phyloP scores from a whole-genome alignment of 371 early-diverging fungal genomes.

The Circinella minor region DNA sequence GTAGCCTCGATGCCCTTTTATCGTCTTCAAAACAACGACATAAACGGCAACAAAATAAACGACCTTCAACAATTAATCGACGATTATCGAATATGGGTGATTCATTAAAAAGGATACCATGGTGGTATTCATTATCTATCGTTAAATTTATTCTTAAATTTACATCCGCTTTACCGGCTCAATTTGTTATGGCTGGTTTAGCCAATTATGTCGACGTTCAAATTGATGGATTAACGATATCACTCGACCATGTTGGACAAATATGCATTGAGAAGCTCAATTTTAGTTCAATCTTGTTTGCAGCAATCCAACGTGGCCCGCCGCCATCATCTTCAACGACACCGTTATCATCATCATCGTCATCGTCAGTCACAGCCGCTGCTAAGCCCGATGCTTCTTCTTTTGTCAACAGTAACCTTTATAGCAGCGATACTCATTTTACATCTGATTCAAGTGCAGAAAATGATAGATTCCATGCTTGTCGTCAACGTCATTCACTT shows the following conservation, averaged over 20 bases:
- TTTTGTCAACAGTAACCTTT: background rate
- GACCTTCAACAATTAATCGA: conserved; percentile 22
- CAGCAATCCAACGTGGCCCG: conserved; percentile 26
- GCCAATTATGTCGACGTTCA: conserved; percentile 54
- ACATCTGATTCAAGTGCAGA: background rate
- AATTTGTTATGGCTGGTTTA: conserved; percentile 52
- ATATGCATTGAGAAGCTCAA: conserved; percentile 30
- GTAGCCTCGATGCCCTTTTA: conserved; percentile 23
- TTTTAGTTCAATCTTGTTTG: conserved; percentile 46
- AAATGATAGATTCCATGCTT: conserved; percentile 24
- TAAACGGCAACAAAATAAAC: background rate
- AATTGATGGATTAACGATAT: conserved; percentile 25
- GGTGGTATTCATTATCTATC: conserved; percentile 54
- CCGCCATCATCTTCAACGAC: conserved; percentile 16
- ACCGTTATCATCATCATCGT: conserved; percentile 11
- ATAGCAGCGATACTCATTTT: conserved; percentile 1
- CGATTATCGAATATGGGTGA: conserved; percentile 37
- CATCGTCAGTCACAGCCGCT: background rate
- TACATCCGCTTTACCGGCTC: conserved; percentile 52
- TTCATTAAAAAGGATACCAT: conserved; percentile 39
- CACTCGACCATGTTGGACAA: conserved; percentile 24
- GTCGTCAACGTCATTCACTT: conserved; percentile 51
- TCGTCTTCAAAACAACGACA: conserved; percentile 6
- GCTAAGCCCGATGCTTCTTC: background rate
- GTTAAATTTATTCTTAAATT: conserved; percentile 47